These are phyloP conservation scores for Mrakia frigida DNA, from an alignment of 768 basidiomycete species.

Conservation along the genomic window DNA sequence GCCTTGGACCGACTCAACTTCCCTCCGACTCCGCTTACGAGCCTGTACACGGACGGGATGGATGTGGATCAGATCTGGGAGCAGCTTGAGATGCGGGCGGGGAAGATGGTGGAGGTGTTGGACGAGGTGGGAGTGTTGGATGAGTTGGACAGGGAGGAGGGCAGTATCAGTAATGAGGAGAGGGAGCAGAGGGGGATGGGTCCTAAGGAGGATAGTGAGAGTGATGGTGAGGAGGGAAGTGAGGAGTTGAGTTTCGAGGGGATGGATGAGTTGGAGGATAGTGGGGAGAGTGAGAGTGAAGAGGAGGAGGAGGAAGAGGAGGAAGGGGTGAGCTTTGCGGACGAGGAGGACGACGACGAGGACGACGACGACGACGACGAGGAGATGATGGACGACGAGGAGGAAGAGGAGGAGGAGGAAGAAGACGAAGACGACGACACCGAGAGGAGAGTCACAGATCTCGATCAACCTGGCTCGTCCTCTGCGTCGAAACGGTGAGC, in stretches of 20 bases:
- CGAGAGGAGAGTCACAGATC: slow-evolving; percentile 36
- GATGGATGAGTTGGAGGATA: slow-evolving; percentile 31
- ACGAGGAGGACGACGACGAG: slow-evolving; percentile 34
- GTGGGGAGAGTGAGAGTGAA: slow-evolving; percentile 37
- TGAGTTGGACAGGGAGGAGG: slow-evolving; percentile 51
- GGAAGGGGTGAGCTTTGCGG: slow-evolving; percentile 8
- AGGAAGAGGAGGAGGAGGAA: slow-evolving; percentile 37
- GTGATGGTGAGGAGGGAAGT: slow-evolving; percentile 43
- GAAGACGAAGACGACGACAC: slow-evolving; percentile 43
- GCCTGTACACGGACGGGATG: slow-evolving; percentile 62
- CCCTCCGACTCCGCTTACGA: slow-evolving; percentile 62
- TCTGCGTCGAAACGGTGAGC: slow-evolving; percentile 10
- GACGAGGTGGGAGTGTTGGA: slow-evolving; percentile 29
- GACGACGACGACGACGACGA: slow-evolving; percentile 35
- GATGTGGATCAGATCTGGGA: slow-evolving; percentile 86
- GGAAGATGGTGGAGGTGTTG: slow-evolving; percentile 60
- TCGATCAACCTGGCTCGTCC: slow-evolving; percentile 37
- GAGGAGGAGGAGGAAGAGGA: slow-evolving; percentile 27
- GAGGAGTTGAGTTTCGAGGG: slow-evolving; percentile 38
- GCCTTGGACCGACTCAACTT: slow-evolving; percentile 33
- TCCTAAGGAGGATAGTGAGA: slow-evolving; percentile 41
- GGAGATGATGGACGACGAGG: slow-evolving; percentile 35
- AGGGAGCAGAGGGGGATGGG: slow-evolving; percentile 37
- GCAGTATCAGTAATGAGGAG: slow-evolving; percentile 37
- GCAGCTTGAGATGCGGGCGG: slow-evolving; percentile 77